These are phyloP conservation scores for Lactarius tabidus DNA, from an alignment of 768 basidiomycete genomes.

Conservation along the genomic window DNA sequence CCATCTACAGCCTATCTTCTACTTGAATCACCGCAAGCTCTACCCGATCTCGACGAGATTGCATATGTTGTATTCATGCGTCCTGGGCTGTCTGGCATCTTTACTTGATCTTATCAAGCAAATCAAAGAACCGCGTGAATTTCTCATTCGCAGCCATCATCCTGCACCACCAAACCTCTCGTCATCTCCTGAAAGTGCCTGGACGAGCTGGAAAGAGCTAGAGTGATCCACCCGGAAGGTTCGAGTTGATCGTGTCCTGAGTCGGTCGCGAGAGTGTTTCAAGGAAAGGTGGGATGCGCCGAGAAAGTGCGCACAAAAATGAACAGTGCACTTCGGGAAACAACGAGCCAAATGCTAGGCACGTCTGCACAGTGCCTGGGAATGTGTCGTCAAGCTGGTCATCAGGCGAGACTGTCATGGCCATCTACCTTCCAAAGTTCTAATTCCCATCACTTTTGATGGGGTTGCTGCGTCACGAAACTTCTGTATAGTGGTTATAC, in stretches of 20 bases:
- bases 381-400: no score
- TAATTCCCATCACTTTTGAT: no score
- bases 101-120: conserved; percentile 80
- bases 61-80: conserved; percentile 67
- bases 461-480: no score
- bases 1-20: no score
- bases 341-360: no score
- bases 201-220: conserved; percentile 75
- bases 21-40: conserved; percentile 65
- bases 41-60: conserved; percentile 62
- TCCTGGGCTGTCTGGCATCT: conserved; percentile 57
- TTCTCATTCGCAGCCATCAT: conserved; percentile 74
- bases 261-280: conserved; percentile 59
- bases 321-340: no score
- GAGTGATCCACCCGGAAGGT: conserved; percentile 66
- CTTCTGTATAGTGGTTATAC: no score
- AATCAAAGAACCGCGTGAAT: conserved; percentile 76
- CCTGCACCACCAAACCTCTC: conserved; percentile 34
- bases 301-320: conserved; percentile 22
- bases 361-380: no score
- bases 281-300: conserved; percentile 43
- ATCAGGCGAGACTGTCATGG: no score
- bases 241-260: conserved; percentile 58
- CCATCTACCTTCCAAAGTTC: no score
- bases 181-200: conserved; percentile 49